These are phyloP conservation scores for Camillea tinctor DNA, from an alignment of 2,329 filamentous ascomycete species.

Conservation along the genomic window DNA sequence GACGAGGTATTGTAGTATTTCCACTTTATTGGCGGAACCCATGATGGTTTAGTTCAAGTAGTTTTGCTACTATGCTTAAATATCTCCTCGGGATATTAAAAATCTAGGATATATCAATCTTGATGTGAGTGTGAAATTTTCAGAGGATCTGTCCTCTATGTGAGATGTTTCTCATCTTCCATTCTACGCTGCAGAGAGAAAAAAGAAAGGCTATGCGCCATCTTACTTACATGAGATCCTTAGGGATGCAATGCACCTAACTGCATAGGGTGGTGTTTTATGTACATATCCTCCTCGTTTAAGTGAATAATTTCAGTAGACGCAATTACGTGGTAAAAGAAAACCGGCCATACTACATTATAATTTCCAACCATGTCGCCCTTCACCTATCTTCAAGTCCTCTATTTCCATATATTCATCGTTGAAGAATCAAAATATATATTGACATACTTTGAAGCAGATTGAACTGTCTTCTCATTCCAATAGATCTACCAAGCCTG, in stretches of 20 bases:
- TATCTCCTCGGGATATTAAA: neutral
- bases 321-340: neutral
- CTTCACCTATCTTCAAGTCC: too few relatives aligned
- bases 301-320: neutral
- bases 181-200: neutral
- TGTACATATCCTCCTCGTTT: neutral
- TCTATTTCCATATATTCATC: too few relatives aligned
- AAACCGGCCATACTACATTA: too few relatives aligned
- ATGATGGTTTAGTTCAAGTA: too few relatives aligned
- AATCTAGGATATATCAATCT: neutral
- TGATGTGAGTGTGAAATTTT: neutral
- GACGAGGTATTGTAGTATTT: constrained; percentile 59
- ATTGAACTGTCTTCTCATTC: too few relatives aligned
- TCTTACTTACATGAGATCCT: neutral
- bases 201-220: neutral
- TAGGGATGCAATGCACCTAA: too few relatives aligned
- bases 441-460: too few relatives aligned
- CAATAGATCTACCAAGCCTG: too few relatives aligned
- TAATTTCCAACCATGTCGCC: too few relatives aligned
- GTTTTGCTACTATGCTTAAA: neutral
- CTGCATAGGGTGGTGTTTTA: neutral
- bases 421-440: too few relatives aligned
- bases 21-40: constrained; percentile 29
- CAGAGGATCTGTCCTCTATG: neutral
- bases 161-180: neutral